Percentiles rank a stretch among this genome's conserved stretches.
phyloP scores from a whole-genome alignment of 2,329 filamentous ascomycete genomes.

The Phyllosticta capitalensis region DNA sequence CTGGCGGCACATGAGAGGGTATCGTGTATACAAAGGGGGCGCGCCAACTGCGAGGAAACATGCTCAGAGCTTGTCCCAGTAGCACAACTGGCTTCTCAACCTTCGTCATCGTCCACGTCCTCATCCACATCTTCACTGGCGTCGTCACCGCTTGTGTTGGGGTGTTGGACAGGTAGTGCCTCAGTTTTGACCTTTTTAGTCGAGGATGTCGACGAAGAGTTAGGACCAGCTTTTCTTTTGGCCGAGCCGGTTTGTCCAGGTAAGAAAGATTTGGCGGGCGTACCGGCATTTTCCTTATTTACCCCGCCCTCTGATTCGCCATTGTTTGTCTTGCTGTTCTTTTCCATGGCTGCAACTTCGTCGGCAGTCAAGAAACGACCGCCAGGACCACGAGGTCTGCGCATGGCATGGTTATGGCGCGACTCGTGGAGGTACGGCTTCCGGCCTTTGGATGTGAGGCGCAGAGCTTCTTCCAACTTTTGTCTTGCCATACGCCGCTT shows the following conservation, averaged over 20 bases:
- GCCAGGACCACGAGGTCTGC: slow-evolving; percentile 82
- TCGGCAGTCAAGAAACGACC: slow-evolving; percentile 94
- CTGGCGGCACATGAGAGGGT: background rate
- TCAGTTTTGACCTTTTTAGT: slow-evolving; percentile 43
- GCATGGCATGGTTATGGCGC: slow-evolving; percentile 96
- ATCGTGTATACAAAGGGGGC: background rate
- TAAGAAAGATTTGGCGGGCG: slow-evolving; percentile 11
- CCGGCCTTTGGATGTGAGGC: slow-evolving; percentile 85
- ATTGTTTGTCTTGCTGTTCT: slow-evolving; percentile 39
- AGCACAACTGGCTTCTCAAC: slow-evolving; percentile 1
- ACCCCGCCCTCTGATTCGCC: slow-evolving; percentile 23
- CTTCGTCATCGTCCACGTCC: slow-evolving; percentile 9
- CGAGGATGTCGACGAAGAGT: slow-evolving; percentile 15
- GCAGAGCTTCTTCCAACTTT: slow-evolving; percentile 82
- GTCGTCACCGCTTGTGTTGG: slow-evolving; percentile 41
- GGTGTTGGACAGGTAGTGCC: slow-evolving; percentile 22
- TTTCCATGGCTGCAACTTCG: slow-evolving; percentile 84
- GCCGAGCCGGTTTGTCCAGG: slow-evolving; percentile 8
- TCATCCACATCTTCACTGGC: slow-evolving; percentile 40
- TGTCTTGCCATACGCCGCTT: slow-evolving; percentile 90
- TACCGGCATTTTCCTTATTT: slow-evolving; percentile 31
- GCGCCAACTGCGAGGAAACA: background rate
- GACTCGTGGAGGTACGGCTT: slow-evolving; percentile 98
- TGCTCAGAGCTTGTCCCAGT: background rate
- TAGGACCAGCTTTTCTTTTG: slow-evolving; percentile 11